Evolutionary conservation across 768 basidiomycete species (phyloP), one percentile per base, ranked within the genome.

Genomic region (Mycena venus): DNA sequence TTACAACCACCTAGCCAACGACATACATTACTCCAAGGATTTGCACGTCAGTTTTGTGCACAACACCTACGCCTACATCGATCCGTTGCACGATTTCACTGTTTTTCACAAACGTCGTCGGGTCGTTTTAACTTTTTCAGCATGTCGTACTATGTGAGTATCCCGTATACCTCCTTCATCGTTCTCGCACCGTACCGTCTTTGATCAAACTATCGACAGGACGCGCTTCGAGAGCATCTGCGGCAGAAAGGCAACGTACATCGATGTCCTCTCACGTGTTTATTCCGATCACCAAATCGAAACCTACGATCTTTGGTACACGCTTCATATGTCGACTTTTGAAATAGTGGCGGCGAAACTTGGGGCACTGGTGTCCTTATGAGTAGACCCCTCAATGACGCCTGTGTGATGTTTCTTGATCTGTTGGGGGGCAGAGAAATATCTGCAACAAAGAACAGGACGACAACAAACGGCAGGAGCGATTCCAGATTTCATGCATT

Each of bases 201-300:
- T n/a, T 36, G 7, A 31, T 7, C 11, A 14, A 3, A 47, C 27
- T 23, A n/a, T 29, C 53, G 21, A 2, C 10, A n/a, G n/a, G n/a
- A n/a, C n/a, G 42, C 72, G 76, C 12, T 60, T 74, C 15, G 40
- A 40, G 51, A 68, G 73, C 53, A 68, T 77, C 56, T 77, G 76
- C 69, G 65, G 65, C 29, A 64, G 72, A 0, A 27, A 8, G 17
- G 72, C 72, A 23, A 77, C 76, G 2, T 77, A 64, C 27, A 70
- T 77, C 56, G 76, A 77, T 15, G 12, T 71, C 25, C 15, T 71
- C 38, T 51, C 68, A 1, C 68, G 66, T 21, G 0, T 34, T 2
- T 77, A 73, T 40, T 44, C 49, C 25, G 32, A 62, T 7, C n/a
- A 67, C 15, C 40, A 42, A 27, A 29, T 21, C 1, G 31, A 19